phyloP scores from a whole-genome alignment of 2,329 filamentous ascomycete species.

The Fusarium falciforme region DNA sequence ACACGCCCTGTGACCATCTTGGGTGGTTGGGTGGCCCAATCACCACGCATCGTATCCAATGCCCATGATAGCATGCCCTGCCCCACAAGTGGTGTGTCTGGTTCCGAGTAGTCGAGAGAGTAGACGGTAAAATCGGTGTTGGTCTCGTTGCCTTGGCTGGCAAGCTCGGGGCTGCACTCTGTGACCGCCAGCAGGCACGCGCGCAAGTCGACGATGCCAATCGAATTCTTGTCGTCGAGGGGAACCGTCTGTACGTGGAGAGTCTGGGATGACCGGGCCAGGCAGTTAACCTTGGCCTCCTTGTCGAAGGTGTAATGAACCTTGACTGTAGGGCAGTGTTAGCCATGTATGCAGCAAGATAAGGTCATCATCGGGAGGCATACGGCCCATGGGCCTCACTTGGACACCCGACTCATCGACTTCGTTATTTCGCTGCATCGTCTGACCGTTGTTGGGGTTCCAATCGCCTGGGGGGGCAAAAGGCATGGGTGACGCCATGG shows the following conservation, averaged over 20 bases:
- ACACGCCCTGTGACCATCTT: conserved; percentile 90
- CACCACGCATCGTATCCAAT: conserved; percentile 60
- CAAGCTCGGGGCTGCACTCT: conserved; percentile 84
- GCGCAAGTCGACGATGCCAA: conserved; percentile 89
- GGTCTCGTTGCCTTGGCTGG: conserved; percentile 74
- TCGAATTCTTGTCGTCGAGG: conserved; percentile 81
- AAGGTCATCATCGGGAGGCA: conserved; percentile 45
- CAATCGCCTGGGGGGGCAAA: conserved; percentile 47
- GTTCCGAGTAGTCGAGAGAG: conserved; percentile 95
- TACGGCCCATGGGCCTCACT: conserved; percentile 75
- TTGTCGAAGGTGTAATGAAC: conserved; percentile 96
- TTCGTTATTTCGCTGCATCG: conserved; percentile 45
- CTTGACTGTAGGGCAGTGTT: conserved; percentile 74
- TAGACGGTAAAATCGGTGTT: conserved; percentile 97
- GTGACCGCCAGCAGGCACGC: conserved; percentile 87
- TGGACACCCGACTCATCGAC: conserved; percentile 64
- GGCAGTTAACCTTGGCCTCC: conserved; percentile 86
- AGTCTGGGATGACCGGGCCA: conserved; percentile 85
- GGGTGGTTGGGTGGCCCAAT: conserved; percentile 65
- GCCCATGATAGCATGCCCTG: conserved; percentile 95
- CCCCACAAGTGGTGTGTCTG: conserved; percentile 90
- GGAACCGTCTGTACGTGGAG: conserved; percentile 83
- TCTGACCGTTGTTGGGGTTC: conserved; percentile 46
- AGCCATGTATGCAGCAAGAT: conserved; percentile 23
- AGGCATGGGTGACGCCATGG: conserved; percentile 56